phyloP scores from a whole-genome alignment of 2,329 filamentous ascomycete genomes.

The Fusarium sp. region DNA sequence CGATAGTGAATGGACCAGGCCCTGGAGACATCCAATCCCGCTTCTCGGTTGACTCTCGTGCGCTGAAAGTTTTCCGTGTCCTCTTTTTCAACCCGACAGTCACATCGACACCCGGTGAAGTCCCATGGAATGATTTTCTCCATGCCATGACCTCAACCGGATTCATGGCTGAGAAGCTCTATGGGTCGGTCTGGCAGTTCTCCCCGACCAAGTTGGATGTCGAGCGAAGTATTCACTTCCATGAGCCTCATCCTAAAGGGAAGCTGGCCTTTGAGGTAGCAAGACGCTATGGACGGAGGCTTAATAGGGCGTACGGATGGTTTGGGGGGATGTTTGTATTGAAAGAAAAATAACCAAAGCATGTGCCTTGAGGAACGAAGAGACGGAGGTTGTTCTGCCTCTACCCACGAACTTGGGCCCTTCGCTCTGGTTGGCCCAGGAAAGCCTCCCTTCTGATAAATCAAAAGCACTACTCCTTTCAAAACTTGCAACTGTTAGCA shows the following conservation, averaged over 20 bases:
- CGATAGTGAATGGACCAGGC: not conserved
- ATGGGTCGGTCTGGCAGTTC: constrained; percentile 75
- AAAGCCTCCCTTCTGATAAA: not conserved
- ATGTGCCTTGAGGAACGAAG: not conserved
- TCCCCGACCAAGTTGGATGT: constrained; percentile 59
- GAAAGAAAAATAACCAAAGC: no score
- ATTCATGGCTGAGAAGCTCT: constrained; percentile 70
- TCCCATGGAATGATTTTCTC: constrained; percentile 69
- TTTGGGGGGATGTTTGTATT: constrained; percentile 60
- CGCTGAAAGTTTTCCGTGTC: constrained; percentile 55
- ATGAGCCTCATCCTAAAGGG: constrained; percentile 70
- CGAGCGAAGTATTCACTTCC: constrained; percentile 69
- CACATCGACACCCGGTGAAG: constrained; percentile 61
- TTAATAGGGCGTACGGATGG: constrained; percentile 69
- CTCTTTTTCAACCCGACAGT: constrained; percentile 60
- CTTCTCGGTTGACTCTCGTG: constrained; percentile 51
- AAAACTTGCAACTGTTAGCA: not conserved
- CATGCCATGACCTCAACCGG: constrained; percentile 66
- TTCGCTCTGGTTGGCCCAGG: not conserved
- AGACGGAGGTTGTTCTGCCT: not conserved
- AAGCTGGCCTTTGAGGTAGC: constrained; percentile 67
- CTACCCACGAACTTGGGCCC: not conserved
- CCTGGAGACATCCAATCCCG: not conserved
- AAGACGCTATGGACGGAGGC: constrained; percentile 63
- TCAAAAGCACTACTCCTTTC: not conserved